These are phyloP conservation scores for Aspergillus eucalypticola DNA, from an alignment of 2,329 filamentous ascomycete species.

Conservation along the genomic window DNA sequence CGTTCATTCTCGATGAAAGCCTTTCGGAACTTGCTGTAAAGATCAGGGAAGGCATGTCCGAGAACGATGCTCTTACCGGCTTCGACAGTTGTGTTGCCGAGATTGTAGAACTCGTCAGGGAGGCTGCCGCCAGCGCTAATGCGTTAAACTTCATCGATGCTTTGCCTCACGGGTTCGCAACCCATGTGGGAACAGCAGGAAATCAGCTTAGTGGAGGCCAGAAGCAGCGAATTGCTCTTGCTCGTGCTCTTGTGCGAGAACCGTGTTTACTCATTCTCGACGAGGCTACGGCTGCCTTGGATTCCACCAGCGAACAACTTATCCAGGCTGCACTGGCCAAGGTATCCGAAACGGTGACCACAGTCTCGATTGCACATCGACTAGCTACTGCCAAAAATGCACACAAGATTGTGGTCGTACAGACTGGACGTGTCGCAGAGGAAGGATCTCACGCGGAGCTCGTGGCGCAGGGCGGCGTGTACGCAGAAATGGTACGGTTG, in stretches of 20 bases:
- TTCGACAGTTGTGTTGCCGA: constrained; percentile 28
- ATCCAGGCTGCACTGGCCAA: constrained; percentile 36
- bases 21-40: constrained; percentile 29
- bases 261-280: constrained; percentile 68
- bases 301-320: constrained; percentile 37
- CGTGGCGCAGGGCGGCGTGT: constrained; percentile 41
- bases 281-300: constrained; percentile 40
- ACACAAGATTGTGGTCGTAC: constrained; percentile 41
- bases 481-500: constrained; percentile 52
- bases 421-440: constrained; percentile 35
- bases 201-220: constrained; percentile 64
- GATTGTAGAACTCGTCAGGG: constrained; percentile 29
- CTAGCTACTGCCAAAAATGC: constrained; percentile 39
- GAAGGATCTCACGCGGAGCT: constrained; percentile 37
- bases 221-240: constrained; percentile 87
- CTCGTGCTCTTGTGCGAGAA: constrained; percentile 78
- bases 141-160: constrained; percentile 30
- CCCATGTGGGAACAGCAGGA: constrained; percentile 38
- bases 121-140: constrained; percentile 31
- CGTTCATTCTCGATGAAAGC: constrained; percentile 27
- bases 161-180: constrained; percentile 28
- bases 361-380: constrained; percentile 41
- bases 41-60: constrained; percentile 26
- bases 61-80: constrained; percentile 25
- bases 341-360: constrained; percentile 32